Evolutionary conservation across 768 basidiomycete genomes (phyloP), one percentile per base, ranked within the genome.

Genomic region (Leccinum aurantiacum): DNA sequence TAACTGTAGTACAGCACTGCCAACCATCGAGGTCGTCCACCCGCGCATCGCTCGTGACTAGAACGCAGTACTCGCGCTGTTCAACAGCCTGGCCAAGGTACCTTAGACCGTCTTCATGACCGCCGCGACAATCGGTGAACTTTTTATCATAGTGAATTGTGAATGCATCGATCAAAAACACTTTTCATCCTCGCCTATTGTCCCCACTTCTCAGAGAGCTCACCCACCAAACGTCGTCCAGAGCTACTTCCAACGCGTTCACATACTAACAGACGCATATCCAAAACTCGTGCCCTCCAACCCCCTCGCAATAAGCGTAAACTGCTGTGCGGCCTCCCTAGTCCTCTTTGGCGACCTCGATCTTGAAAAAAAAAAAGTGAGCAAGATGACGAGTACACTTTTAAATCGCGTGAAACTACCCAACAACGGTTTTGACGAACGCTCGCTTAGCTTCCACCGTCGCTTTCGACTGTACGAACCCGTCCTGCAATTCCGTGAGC

Each of bases 281-380:
- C 93, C 93, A 72, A 95, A 95, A 61, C 84, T 87, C 9, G 92
- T 89, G 8, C 89, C 91, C 65, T 92, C 91, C 58, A 95, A 73
- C 3, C 93, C 93, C 67, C 93, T 76, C 11, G 92, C 89, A 19
- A 96, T 82, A 0, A 96, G 79, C 1, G 89, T 88, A 72, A 96
- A 95, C 62, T 95, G 91, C 64, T 93, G 87, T 11, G 92, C 87
- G 0, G 93, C 93, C 41, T 94, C 93, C 62, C 89, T 79, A 37
- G 87, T 92, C 64, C 80, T 82, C 69, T 87, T 89, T 3, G 85
- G 76, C 17, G 89, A 89, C 46, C 90, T 82, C 37, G 91, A 86
- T 27, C 90, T 8, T n/a, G 8, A 41, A 46, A 19, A 19, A 46
- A 6, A 37, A 24, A 3, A 37, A 14, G 37, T 19, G 19, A 46